Evolutionary conservation across 1,139 yeast genomes (phyloP), one percentile per base, ranked within the genome.

Genomic region (Blastobotrys ciferrii): DNA sequence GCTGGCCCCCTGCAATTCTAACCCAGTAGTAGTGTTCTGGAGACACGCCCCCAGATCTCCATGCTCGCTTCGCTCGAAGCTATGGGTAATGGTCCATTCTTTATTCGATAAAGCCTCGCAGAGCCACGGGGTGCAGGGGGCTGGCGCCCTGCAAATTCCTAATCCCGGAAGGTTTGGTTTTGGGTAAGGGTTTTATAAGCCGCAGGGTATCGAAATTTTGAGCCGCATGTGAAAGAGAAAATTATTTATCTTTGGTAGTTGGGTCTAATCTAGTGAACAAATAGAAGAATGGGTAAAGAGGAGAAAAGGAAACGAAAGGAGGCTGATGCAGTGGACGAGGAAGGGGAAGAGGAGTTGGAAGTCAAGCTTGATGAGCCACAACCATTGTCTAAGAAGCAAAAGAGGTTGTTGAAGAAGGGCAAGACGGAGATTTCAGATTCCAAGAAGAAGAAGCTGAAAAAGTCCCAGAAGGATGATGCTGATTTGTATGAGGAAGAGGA

Each of bases 351-450:
- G 4, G 53, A 51, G 28, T 75, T 92, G 42, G 95, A 85, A 61
- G 87, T 92, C 56, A 92, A 89, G 62, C 73, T 92, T 50, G 72
- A 76, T 25, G 86, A 82, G 41, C 82, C 88, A 3, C 79, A 85
- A 5, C 98, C 98, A 0, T 73, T 91, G 46, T 89, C 97, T 14
- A 56, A 87, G 68, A 92, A 92, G 64, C 96, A 92, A 68, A 84
- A 84, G 61, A 86, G 98, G 71, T 73, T 84, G 58, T 71, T 87
- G 59, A 91, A 94, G 67, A 85, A 85, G 63, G 72, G 72, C 53
- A 65, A 67, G 57, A 56, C 64, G 37, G 65, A 56, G 57, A 17
- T 33, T 15, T 33, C 38, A 5, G 68, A 59, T 58, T 65, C 53
- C 59, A 66, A 54, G 67, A 65, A 56, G 37, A 39, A 47, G 33